These are phyloP conservation scores for Lycium ferocissimum DNA, from an alignment of 257 asterid genomes.

Conservation along the genomic window DNA sequence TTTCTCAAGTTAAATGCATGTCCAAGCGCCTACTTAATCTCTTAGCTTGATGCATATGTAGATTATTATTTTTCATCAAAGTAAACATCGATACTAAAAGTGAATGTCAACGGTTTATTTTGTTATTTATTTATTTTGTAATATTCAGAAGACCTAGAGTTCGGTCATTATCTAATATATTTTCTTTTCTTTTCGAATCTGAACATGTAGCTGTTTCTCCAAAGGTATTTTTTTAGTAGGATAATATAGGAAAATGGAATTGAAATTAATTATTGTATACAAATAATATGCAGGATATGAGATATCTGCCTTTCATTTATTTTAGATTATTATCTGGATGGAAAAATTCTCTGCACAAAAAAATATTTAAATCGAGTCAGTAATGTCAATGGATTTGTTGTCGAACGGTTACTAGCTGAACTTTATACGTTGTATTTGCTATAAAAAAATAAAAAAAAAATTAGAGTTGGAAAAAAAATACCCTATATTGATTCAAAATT, in stretches of 20 bases:
- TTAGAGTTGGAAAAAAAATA: too few species aligned
- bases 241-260: slow-evolving; percentile 15
- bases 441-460: too few species aligned
- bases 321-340: slow-evolving; percentile 13
- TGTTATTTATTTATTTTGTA: neutral
- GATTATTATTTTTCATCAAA: neutral
- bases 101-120: neutral
- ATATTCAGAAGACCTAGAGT: neutral
- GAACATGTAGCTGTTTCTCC: neutral
- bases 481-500: too few species aligned
- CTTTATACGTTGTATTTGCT: neutral
- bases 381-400: neutral
- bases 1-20: too few species aligned
- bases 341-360: neutral
- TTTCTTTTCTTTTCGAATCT: neutral
- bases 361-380: neutral
- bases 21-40: too few species aligned
- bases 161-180: neutral
- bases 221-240: neutral
- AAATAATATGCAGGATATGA: neutral
- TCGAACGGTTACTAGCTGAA: neutral
- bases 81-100: neutral
- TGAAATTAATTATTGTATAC: neutral
- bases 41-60: neutral
- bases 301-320: neutral